Percentiles rank a stretch among this genome's conserved stretches.
These are phyloP conservation scores for Bipolaris sorokiniana DNA, from an alignment of 2,329 filamentous ascomycete genomes.

Conservation along the genomic window DNA sequence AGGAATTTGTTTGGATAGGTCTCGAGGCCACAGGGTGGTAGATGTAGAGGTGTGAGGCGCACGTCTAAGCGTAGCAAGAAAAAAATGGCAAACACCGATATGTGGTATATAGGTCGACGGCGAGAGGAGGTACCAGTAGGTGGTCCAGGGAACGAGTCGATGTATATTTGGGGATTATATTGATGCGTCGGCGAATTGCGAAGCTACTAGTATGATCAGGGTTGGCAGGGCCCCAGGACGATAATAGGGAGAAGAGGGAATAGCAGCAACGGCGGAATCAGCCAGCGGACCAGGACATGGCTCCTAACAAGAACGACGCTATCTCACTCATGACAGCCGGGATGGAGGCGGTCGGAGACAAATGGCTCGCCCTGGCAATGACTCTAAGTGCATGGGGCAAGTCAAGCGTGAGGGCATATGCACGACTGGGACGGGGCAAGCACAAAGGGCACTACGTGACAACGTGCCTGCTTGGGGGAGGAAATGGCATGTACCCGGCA, in stretches of 20 bases:
- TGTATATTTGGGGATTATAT: constrained; percentile 31
- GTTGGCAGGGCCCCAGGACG: constrained; percentile 33
- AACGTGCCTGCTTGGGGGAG: constrained; percentile 28
- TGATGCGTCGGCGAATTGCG: constrained; percentile 35
- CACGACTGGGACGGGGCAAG: constrained; percentile 34
- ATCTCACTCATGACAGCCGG: constrained; percentile 24
- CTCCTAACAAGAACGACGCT: constrained; percentile 28
- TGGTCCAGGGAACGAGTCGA: constrained; percentile 27
- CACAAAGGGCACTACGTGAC: constrained; percentile 23
- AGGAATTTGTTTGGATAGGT: constrained; percentile 10
- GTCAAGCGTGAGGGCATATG: constrained; percentile 35
- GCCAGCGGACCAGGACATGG: constrained; percentile 37
- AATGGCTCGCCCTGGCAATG: constrained; percentile 25
- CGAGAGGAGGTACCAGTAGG: constrained; percentile 25
- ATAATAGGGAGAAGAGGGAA: constrained; percentile 33
- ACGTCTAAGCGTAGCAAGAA: constrained; percentile 22
- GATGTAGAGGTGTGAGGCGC: constrained; percentile 13
- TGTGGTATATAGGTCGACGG: constrained; percentile 21
- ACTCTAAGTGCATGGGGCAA: constrained; percentile 27
- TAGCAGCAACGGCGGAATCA: constrained; percentile 38
- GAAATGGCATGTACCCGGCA: constrained; percentile 33
- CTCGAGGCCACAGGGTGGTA: constrained; percentile 11
- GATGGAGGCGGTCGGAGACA: constrained; percentile 31
- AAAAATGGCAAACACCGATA: constrained; percentile 14
- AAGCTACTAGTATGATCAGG: constrained; percentile 29